phyloP scores from a whole-genome alignment of 257 asterid species.

The Plantago elongata region DNA sequence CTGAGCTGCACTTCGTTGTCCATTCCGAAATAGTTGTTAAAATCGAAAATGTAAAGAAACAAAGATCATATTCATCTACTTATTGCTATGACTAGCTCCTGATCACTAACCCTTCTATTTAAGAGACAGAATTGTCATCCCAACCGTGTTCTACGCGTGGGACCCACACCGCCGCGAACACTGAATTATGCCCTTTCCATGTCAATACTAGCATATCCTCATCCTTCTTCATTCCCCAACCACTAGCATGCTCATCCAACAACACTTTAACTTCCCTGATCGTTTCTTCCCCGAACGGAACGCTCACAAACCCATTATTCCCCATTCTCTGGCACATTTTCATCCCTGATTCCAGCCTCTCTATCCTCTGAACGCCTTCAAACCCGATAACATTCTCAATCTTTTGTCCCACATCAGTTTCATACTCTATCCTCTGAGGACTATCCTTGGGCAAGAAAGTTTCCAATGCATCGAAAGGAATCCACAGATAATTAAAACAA shows the following conservation, averaged over 20 bases:
- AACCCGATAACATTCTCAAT: constrained; percentile 63
- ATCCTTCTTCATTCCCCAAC: constrained; percentile 88
- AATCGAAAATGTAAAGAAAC: background rate
- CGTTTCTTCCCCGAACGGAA: constrained; percentile 56
- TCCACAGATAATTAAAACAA: constrained; percentile 74
- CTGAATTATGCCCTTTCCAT: constrained; percentile 78
- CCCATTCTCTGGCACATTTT: constrained; percentile 51
- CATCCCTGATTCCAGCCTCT: constrained; percentile 44
- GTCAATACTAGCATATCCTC: constrained; percentile 65
- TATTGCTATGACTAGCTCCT: background rate
- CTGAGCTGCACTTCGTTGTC: too few species aligned
- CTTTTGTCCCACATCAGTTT: constrained; percentile 62
- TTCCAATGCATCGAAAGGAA: constrained; percentile 71
- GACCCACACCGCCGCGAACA: constrained; percentile 63
- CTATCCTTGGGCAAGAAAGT: constrained; percentile 72
- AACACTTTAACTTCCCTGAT: constrained; percentile 49
- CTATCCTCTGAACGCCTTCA: constrained; percentile 54
- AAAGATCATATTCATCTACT: background rate
- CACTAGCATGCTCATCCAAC: constrained; percentile 75
- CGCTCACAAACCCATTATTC: constrained; percentile 34
- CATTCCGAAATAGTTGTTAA: too few species aligned
- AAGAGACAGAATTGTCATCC: background rate
- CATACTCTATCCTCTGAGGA: constrained; percentile 52
- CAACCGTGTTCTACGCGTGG: constrained; percentile 24
- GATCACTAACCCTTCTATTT: background rate